Percentiles rank a stretch among this genome's conserved stretches.
Evolutionary conservation across 345 rosid genomes (phyloP).

Genomic region (Eutrema heterophyllum): DNA sequence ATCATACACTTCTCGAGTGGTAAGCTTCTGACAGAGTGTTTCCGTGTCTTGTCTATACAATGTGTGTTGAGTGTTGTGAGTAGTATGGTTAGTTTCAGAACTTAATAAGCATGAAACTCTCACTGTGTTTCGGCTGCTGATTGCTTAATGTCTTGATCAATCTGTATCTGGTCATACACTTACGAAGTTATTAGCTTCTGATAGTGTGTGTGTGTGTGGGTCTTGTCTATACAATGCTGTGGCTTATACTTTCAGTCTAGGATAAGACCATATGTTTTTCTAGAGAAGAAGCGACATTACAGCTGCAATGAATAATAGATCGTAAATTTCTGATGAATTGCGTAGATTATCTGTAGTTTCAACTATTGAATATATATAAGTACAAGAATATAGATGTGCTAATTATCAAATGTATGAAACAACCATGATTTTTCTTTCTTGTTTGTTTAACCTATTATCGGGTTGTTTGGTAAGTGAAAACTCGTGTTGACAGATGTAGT

Average conservation of each 20-base stretch:
- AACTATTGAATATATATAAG: too few relatives aligned
- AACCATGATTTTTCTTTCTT: background rate
- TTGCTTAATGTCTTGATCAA: background rate
- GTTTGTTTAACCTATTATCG: background rate
- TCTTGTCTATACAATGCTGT: background rate
- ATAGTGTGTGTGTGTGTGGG: background rate
- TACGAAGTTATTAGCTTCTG: background rate
- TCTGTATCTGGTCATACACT: background rate
- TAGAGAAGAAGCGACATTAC: background rate
- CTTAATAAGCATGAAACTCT: background rate
- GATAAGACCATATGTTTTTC: background rate
- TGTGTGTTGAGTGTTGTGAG: background rate
- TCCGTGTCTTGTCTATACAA: background rate
- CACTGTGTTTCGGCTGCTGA: background rate
- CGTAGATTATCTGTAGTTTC: too few relatives aligned
- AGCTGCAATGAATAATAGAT: too few relatives aligned
- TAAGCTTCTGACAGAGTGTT: background rate
- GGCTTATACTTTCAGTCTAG: background rate
- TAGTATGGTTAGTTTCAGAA: background rate
- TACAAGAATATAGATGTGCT: too few relatives aligned
- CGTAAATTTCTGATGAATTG: too few relatives aligned
- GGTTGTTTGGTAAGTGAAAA: background rate
- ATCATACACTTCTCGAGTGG: background rate
- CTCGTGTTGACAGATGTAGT: slow-evolving; percentile 46
- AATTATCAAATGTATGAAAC: background rate